phyloP scores from a whole-genome alignment of 192 early-diverging fungal genomes.

The Martensiomyces pterosporus region DNA sequence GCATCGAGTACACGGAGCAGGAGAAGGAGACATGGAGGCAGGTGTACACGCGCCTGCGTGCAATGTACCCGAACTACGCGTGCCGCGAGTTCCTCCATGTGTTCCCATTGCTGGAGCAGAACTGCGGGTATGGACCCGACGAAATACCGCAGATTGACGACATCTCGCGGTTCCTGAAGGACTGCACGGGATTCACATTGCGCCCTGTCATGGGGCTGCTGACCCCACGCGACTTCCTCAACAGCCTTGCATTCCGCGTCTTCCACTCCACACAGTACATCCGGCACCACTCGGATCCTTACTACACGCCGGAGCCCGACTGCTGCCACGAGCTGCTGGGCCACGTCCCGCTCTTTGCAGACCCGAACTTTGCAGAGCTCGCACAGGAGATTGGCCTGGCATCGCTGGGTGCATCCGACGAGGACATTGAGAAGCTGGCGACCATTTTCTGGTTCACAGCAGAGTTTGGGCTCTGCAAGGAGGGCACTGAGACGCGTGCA shows the following conservation, averaged over 20 bases:
- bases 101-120: conserved; percentile 83
- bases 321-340: conserved; percentile 95
- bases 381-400: conserved; percentile 93
- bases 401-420: conserved; percentile 86
- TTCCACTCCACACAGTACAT: conserved; percentile 98
- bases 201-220: conserved; percentile 93
- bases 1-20: conserved; percentile 71
- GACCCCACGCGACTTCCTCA: conserved; percentile 90
- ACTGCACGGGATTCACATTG: conserved; percentile 89
- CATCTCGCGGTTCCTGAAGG: conserved; percentile 87
- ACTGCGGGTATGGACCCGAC: conserved; percentile 82
- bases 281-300: conserved; percentile 84
- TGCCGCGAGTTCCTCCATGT: conserved; percentile 91
- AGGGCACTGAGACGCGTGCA: conserved; percentile 67
- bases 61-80: conserved; percentile 78
- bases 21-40: conserved; percentile 84
- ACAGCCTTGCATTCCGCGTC: conserved; percentile 93
- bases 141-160: conserved; percentile 88
- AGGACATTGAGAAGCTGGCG: conserved; percentile 84
- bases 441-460: conserved; percentile 93
- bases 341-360: conserved; percentile 77
- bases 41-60: conserved; percentile 69
- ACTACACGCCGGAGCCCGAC: conserved; percentile 94
- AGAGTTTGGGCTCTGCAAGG: conserved; percentile 87
- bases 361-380: conserved; percentile 90